These are phyloP conservation scores for Osmanthus fragrans DNA, from an alignment of 257 asterid species.

Conservation along the genomic window DNA sequence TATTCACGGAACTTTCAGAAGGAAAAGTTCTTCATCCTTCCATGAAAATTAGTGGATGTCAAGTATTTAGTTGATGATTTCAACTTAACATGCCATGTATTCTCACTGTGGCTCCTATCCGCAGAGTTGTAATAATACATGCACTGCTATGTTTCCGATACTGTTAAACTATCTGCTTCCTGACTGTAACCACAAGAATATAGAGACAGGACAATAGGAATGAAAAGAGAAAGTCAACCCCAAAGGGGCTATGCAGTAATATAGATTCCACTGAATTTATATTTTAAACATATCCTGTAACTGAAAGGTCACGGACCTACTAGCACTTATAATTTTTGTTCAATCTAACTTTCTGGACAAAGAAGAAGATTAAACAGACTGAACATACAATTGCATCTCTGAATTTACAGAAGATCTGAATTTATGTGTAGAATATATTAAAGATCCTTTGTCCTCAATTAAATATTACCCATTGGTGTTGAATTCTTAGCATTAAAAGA, in stretches of 20 bases:
- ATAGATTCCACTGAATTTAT: background rate
- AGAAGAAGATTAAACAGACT: background rate
- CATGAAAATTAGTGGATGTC: background rate
- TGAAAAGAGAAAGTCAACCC: conserved; percentile 11
- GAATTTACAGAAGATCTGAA: background rate
- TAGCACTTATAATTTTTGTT: background rate
- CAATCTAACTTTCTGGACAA: background rate
- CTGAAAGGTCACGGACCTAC: background rate
- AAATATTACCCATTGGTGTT: background rate
- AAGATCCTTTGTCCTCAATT: conserved; percentile 8
- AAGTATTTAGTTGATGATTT: background rate
- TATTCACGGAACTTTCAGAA: background rate
- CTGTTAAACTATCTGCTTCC: background rate
- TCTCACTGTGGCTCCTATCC: background rate
- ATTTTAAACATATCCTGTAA: background rate
- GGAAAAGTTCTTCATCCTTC: background rate
- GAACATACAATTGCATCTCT: background rate
- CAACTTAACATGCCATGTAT: background rate
- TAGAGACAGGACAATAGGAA: background rate
- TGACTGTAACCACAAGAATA: background rate
- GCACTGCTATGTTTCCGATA: background rate
- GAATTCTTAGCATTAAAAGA: conserved; percentile 15
- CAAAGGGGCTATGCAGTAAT: conserved; percentile 1
- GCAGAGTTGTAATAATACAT: background rate
- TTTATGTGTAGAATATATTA: background rate